phyloP scores from a whole-genome alignment of 208 protist species.

The Leptomonas pyrrhocoris region DNA sequence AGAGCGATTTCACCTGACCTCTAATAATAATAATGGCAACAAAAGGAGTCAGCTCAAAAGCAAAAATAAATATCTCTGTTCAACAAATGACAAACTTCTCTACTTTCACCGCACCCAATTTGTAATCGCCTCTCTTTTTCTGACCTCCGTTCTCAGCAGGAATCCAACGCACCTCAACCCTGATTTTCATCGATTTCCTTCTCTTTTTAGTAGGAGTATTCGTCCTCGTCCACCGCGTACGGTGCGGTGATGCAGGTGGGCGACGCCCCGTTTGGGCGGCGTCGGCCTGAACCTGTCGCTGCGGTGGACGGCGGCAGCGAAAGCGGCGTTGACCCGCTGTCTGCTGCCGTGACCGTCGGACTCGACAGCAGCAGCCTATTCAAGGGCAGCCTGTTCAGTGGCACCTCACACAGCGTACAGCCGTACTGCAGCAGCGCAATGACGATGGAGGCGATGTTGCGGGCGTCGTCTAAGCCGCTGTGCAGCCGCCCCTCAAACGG shows the following conservation, averaged over 20 bases:
- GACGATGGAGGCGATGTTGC: slow-evolving; percentile 88
- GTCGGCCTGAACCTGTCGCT: slow-evolving; percentile 2
- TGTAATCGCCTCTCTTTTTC: no score
- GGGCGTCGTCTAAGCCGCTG: slow-evolving; percentile 86
- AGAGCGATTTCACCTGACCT: no score
- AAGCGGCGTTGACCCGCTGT: slow-evolving; percentile 18
- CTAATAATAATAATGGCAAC: no score
- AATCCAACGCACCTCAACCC: no score
- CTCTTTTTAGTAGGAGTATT: slow-evolving; percentile 10
- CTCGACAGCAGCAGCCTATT: slow-evolving; percentile 21
- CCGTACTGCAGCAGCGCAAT: slow-evolving; percentile 80
- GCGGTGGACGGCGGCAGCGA: slow-evolving; percentile 42
- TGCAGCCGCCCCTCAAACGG: slow-evolving; percentile 84
- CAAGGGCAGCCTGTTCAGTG: slow-evolving; percentile 49
- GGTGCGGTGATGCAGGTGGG: slow-evolving; percentile 17
- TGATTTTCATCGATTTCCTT: not conserved
- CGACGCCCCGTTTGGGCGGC: not conserved
- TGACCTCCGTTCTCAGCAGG: no score
- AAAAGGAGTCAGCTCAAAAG: no score
- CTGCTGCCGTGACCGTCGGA: not conserved
- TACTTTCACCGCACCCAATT: no score
- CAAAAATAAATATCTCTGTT: no score
- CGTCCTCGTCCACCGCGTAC: slow-evolving; percentile 29
- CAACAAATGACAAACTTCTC: no score
- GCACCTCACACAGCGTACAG: slow-evolving; percentile 76